Evolutionary conservation across 208 protist genomes (phyloP).

Genomic region (Endotrypanum monterogeii): DNA sequence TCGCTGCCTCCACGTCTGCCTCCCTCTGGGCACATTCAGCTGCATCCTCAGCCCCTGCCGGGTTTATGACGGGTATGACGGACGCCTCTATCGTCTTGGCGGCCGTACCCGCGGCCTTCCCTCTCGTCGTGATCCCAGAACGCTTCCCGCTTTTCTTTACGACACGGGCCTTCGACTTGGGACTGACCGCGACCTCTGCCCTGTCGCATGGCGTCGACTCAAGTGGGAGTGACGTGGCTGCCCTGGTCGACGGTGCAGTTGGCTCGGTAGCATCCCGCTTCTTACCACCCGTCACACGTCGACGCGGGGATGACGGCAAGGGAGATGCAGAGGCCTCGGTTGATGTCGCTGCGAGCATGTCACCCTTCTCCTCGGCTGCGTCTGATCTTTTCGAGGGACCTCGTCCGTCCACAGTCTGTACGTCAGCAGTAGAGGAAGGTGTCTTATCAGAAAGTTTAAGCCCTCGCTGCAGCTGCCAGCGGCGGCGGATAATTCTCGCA

Average conservation of each 20-base stretch:
- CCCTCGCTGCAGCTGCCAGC: slow-evolving; percentile 32
- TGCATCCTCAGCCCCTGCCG: neutral
- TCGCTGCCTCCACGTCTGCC: slow-evolving; percentile 12
- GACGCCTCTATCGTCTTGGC: neutral
- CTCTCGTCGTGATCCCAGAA: neutral
- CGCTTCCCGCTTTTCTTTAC: slow-evolving; percentile 5
- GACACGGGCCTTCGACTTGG: neutral
- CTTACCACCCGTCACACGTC: neutral
- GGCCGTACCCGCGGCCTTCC: neutral
- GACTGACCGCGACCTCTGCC: neutral
- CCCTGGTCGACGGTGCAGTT: neutral
- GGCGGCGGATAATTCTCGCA: slow-evolving; percentile 25
- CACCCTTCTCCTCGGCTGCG: neutral
- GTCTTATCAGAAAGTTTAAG: neutral
- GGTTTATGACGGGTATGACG: neutral
- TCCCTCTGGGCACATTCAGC: neutral
- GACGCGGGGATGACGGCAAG: neutral
- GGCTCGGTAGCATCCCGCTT: neutral
- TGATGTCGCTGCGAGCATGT: neutral
- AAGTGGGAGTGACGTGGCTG: neutral
- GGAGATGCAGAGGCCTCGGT: neutral
- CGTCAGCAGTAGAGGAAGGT: neutral
- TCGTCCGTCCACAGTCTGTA: neutral
- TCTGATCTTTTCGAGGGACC: neutral
- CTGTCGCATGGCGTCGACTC: neutral